Evolutionary conservation across 2,329 filamentous ascomycete genomes (phyloP), one percentile per base, ranked within the genome.

Genomic region (Clarireedia paspali): DNA sequence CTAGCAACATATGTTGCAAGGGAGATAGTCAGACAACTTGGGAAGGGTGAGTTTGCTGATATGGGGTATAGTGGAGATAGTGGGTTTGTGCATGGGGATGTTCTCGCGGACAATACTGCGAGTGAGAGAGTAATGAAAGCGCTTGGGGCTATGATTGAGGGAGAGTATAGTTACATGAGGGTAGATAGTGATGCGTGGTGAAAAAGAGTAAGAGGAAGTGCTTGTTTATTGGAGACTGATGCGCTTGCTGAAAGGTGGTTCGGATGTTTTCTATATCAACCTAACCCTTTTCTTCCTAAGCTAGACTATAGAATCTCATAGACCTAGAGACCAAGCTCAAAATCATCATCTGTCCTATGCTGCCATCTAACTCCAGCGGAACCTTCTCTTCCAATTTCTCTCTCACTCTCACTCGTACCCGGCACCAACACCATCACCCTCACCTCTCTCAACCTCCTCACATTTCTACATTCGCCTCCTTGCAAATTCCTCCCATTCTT

Each of bases 111-210:
- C 26, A 68, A 69, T 58, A 24, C 17, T 39, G 64, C 51, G 10
- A 69, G 67, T 59, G 65, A 67, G 52, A 62, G 61, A n/a, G 63
- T 68, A 1, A 68, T 69, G 65, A 62, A 48, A 34, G 53, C 56
- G 2, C 27, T 68, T 12, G 63, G 62, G 1, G 62, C 55, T 1
- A 58, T 30, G 26, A 47, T 57, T 7, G 39, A 17, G 9, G 61
- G 59, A 47, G 50, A 56, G 48, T 61, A 51, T 56, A 58, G 57
- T 30, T 69, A 68, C 62, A 24, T 66, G 17, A 59, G 59, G 58
- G 57, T 68, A 24, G 64, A 68, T 58, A 57, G 49, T 40, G 61
- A 59, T 5, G 61, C 58, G 48, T 59, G 59, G 26, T 62, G 57
- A 58, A 14, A 12, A 6, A 6, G 5, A 20, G 7, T 10, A 17